phyloP scores from a whole-genome alignment of 306 rosid genomes.

The Acacia melanoxylon region DNA sequence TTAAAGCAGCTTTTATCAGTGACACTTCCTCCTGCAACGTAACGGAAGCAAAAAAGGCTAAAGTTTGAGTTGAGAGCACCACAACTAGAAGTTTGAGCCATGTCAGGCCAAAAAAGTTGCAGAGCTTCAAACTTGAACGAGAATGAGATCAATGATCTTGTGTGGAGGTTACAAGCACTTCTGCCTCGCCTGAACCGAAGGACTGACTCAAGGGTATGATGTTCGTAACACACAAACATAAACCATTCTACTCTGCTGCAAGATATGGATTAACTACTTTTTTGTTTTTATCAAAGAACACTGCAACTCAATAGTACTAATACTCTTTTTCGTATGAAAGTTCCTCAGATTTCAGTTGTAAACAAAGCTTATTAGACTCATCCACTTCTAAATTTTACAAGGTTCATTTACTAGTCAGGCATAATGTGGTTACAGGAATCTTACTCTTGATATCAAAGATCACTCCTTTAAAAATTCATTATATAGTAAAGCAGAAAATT shows the following conservation, averaged over 20 bases:
- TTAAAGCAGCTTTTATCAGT: slow-evolving; percentile 1
- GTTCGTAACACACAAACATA: not conserved
- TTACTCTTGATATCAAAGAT: not conserved
- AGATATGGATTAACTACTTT: not conserved
- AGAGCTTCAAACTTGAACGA: slow-evolving; percentile 18
- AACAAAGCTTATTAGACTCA: not conserved
- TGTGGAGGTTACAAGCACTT: slow-evolving; percentile 13
- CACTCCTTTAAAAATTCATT: not conserved
- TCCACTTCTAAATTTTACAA: not conserved
- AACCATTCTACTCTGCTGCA: not conserved
- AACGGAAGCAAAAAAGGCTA: not conserved
- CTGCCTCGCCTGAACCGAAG: slow-evolving; percentile 23
- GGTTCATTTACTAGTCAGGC: not conserved
- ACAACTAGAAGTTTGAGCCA: not conserved
- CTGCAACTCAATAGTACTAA: not conserved
- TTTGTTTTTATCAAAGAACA: not conserved
- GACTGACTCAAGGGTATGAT: slow-evolving; percentile 14
- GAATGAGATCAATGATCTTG: slow-evolving; percentile 18
- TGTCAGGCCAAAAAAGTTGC: slow-evolving; percentile 9
- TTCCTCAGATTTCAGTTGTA: not conserved
- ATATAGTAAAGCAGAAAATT: not conserved
- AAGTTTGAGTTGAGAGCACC: not conserved
- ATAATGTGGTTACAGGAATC: not conserved
- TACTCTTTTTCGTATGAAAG: not conserved
- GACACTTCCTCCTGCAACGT: not conserved